Percentiles rank a stretch among this genome's conserved stretches.
Conservation (phyloP, 2,329 filamentous ascomycete genomes). For the Aspergillus transmontanensis region DNA sequence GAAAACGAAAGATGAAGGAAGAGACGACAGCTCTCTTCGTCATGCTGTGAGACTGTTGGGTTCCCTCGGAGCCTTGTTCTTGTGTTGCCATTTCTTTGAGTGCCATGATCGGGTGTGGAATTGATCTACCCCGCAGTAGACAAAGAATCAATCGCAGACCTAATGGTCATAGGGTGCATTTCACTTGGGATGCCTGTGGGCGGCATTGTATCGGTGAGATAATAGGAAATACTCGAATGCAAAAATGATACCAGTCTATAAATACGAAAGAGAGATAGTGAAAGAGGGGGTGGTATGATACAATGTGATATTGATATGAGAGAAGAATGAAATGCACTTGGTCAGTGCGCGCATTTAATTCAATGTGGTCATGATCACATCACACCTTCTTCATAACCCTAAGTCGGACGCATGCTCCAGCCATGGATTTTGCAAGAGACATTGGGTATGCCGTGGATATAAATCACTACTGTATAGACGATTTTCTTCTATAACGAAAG, state of each 20-base stretch:
- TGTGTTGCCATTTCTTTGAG: background rate
- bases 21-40: constrained; percentile 44
- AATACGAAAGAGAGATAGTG: background rate
- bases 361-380: background rate
- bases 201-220: background rate
- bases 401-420: background rate
- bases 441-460: background rate
- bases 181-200: background rate
- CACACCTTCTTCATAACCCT: background rate
- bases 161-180: background rate
- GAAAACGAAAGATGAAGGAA: constrained; percentile 44
- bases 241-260: background rate
- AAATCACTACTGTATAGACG: background rate
- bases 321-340: background rate
- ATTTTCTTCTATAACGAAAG: background rate
- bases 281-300: background rate
- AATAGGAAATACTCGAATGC: too few relatives aligned
- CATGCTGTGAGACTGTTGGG: background rate
- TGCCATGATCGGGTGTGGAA: background rate
- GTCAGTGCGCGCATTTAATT: background rate
- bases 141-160: background rate
- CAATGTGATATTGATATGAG: background rate
- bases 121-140: background rate
- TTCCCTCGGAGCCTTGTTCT: background rate
- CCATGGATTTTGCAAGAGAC: background rate